Evolutionary conservation across 2,329 filamentous ascomycete genomes (phyloP).

Genomic region (Claviceps africana): DNA sequence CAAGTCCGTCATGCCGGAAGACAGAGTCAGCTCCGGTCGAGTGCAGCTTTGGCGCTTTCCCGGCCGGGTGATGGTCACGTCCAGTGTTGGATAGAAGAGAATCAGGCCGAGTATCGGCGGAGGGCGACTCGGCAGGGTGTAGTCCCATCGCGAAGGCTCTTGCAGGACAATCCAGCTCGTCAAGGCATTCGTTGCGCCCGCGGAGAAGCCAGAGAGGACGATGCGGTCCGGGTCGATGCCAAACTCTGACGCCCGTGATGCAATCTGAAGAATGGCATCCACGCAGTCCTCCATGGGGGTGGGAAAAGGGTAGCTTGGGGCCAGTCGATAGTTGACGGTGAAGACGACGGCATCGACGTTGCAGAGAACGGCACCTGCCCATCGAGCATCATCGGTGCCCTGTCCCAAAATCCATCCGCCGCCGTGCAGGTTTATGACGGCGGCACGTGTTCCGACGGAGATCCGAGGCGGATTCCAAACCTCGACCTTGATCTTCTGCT

Average conservation of each 20-base stretch:
- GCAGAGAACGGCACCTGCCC: conserved; percentile 38
- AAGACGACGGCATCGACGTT: conserved; percentile 44
- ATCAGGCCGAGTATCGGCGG: conserved; percentile 37
- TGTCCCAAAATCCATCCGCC: conserved; percentile 52
- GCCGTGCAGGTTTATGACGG: conserved; percentile 53
- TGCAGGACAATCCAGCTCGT: conserved; percentile 32
- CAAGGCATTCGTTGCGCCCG: conserved; percentile 43
- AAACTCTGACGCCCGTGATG: conserved; percentile 39
- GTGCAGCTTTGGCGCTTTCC: conserved; percentile 40
- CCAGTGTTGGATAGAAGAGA: conserved; percentile 49
- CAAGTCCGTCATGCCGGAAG: conserved; percentile 43
- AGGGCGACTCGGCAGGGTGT: conserved; percentile 23
- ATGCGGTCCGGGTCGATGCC: conserved; percentile 42
- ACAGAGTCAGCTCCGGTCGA: conserved; percentile 43
- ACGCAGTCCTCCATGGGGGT: conserved; percentile 51
- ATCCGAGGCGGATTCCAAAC: conserved; percentile 27
- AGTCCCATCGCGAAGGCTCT: conserved; percentile 26
- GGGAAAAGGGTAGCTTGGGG: conserved; percentile 50
- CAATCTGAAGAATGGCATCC: conserved; percentile 49
- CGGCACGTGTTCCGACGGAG: conserved; percentile 28
- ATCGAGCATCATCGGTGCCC: conserved; percentile 49
- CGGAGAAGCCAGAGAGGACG: conserved; percentile 49
- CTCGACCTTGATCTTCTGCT: conserved; percentile 31
- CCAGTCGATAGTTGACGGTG: conserved; percentile 54
- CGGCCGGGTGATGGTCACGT: conserved; percentile 43